These are phyloP conservation scores for Xylaria castorea DNA, from an alignment of 495 filamentous ascomycete genomes.

Conservation along the genomic window DNA sequence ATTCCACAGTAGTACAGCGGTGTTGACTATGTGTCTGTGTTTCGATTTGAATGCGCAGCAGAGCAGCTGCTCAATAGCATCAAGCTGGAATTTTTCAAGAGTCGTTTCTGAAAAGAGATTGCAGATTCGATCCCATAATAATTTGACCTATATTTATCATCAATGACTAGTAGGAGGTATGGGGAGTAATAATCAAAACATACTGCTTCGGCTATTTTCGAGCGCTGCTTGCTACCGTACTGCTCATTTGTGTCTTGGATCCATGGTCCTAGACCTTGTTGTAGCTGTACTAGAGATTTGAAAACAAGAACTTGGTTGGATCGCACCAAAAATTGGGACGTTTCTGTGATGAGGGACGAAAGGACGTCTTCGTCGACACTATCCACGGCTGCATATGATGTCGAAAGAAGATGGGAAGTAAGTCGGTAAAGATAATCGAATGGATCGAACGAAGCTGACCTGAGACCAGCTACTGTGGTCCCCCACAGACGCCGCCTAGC, in stretches of 20 bases:
- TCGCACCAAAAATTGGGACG: conserved; percentile 46
- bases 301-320: conserved; percentile 46
- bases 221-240: conserved; percentile 42
- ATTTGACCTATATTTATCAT: conserved; percentile 46
- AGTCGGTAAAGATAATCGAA: conserved; percentile 67
- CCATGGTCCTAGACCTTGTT: conserved; percentile 66
- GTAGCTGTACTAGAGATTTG: conserved; percentile 58
- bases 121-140: conserved; percentile 52
- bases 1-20: conserved; percentile 52
- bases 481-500: conserved; percentile 68
- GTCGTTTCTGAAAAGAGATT: conserved; percentile 37
- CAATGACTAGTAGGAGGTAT: not conserved
- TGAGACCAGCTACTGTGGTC: conserved; percentile 48
- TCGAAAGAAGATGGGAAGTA: conserved; percentile 51
- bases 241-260: conserved; percentile 58
- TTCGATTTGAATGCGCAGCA: conserved; percentile 52
- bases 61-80: conserved; percentile 47
- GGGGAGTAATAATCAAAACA: conserved; percentile 30
- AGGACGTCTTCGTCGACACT: conserved; percentile 31
- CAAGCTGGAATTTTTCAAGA: conserved; percentile 46
- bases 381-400: conserved; percentile 49
- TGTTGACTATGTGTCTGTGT: conserved; percentile 51
- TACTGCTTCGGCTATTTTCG: conserved; percentile 43
- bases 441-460: conserved; percentile 59
- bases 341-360: conserved; percentile 42